A percentile compares a stretch with the other conserved stretches of the same genome.
Evolutionary conservation across 495 filamentous ascomycete genomes (phyloP).

Genomic region (Penicillium robsamsonii): DNA sequence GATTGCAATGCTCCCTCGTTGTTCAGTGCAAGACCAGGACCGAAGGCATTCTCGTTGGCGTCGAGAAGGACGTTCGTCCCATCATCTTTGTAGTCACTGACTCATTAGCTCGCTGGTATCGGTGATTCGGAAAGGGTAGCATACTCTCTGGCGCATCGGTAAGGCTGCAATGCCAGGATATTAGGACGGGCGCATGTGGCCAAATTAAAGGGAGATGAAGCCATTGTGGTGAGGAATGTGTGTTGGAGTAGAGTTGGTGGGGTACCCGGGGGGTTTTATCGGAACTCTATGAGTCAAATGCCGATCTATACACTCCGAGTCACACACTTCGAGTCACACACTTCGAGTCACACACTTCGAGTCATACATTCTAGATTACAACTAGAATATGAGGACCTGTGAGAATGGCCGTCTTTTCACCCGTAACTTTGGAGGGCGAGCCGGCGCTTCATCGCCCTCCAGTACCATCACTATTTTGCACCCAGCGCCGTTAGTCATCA

Average conservation of each 20-base stretch:
- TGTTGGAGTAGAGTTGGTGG: slow-evolving; percentile 20
- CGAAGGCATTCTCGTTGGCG: slow-evolving; percentile 96
- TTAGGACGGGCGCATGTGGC: slow-evolving; percentile 79
- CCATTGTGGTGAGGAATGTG: slow-evolving; percentile 34
- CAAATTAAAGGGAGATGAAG: slow-evolving; percentile 63
- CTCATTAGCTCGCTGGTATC: slow-evolving; percentile 33
- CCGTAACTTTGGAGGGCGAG: too few relatives aligned
- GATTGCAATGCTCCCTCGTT: slow-evolving; percentile 46
- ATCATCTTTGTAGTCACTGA: slow-evolving; percentile 97
- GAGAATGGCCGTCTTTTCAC: too few relatives aligned
- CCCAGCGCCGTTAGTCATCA: too few relatives aligned
- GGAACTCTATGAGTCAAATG: slow-evolving; percentile 22
- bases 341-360: too few relatives aligned
- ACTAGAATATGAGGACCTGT: too few relatives aligned
- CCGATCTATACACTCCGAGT: slow-evolving; percentile 4
- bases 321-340: too few relatives aligned
- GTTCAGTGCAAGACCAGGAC: slow-evolving; percentile 62
- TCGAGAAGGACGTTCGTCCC: slow-evolving; percentile 95
- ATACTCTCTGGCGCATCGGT: slow-evolving; percentile 81
- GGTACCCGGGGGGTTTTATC: slow-evolving; percentile 23
- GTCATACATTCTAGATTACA: too few relatives aligned
- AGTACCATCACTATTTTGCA: too few relatives aligned
- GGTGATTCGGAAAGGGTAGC: slow-evolving; percentile 29
- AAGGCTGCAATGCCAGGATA: slow-evolving; percentile 78
- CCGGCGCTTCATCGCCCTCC: too few relatives aligned